Conservation (phyloP, 176 grass and related monocot genomes). For the Oryza brachyantha region DNA sequence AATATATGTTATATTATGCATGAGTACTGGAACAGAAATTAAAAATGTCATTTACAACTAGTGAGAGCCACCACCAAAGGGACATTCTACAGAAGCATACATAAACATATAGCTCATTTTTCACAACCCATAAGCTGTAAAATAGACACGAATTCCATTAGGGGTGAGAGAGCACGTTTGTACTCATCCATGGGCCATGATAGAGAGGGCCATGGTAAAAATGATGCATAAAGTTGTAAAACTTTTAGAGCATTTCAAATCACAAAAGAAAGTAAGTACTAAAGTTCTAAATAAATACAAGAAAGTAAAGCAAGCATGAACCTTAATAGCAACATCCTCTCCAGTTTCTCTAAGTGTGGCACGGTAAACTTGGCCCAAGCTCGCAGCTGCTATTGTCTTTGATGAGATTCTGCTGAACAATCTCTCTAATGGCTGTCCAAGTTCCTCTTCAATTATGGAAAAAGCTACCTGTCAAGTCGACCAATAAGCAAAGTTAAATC, state of each 20-base stretch:
- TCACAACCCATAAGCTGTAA: neutral
- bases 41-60: neutral
- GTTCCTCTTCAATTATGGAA: constrained; percentile 93
- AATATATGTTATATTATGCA: neutral
- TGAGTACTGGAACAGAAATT: neutral
- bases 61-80: neutral
- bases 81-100: neutral
- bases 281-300: constrained; percentile 3
- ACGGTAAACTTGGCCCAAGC: constrained; percentile 97
- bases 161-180: neutral
- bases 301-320: constrained; percentile 15
- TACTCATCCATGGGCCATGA: neutral
- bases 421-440: constrained; percentile 73
- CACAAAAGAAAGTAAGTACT: constrained; percentile 16
- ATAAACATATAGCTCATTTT: neutral
- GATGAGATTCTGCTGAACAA: constrained; percentile 95
- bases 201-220: constrained; percentile 23
- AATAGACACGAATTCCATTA: neutral
- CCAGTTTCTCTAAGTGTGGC: constrained; percentile 88
- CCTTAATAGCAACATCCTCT: constrained; percentile 99
- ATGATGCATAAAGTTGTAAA: constrained; percentile 9
- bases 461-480: constrained; percentile 68
- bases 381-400: constrained; percentile 92
- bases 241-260: constrained; percentile 12
- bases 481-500: constrained; percentile 1